Percentiles rank a stretch among this genome's conserved stretches.
These are phyloP conservation scores for Fusarium virguliforme DNA, from an alignment of 2,329 filamentous ascomycete genomes.

Conservation along the genomic window DNA sequence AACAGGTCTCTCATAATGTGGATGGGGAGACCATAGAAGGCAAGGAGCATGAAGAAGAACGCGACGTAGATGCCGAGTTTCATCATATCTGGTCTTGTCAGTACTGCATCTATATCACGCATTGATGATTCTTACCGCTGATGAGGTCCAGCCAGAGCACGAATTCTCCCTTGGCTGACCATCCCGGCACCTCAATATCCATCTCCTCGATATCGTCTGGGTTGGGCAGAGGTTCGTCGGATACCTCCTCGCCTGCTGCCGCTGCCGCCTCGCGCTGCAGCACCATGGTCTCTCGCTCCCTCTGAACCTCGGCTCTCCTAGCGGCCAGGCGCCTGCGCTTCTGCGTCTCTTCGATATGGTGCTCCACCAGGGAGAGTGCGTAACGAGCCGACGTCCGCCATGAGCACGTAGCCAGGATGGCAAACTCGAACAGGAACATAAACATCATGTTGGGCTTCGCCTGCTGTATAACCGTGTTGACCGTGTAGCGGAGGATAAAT, in stretches of 20 bases:
- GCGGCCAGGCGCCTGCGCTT: conserved; percentile 78
- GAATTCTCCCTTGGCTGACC: conserved; percentile 96
- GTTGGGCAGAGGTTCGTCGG: conserved; percentile 67
- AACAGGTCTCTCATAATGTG: conserved; percentile 98
- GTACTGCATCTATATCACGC: conserved; percentile 31
- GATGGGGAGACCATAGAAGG: conserved; percentile 95
- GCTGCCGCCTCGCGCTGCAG: conserved; percentile 66
- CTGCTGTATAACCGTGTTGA: conserved; percentile 87
- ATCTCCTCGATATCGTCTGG: conserved; percentile 90
- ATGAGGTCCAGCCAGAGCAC: conserved; percentile 89
- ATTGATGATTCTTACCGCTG: conserved; percentile 72
- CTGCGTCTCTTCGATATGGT: conserved; percentile 81
- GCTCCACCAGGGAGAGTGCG: conserved; percentile 82
- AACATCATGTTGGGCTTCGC: conserved; percentile 99
- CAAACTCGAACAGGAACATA: conserved; percentile 99
- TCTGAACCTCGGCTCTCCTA: conserved; percentile 77
- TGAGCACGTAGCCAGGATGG: conserved; percentile 85
- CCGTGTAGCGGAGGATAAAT: conserved; percentile 84
- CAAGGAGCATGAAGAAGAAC: conserved; percentile 94
- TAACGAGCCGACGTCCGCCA: conserved; percentile 86
- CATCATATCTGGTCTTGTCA: conserved; percentile 78
- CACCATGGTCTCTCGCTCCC: conserved; percentile 69
- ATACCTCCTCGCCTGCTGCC: conserved; percentile 73
- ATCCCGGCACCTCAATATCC: conserved; percentile 94
- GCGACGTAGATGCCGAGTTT: conserved; percentile 91